Base-by-base conservation (phyloP, 1,284 basidiomycete genomes). In the Athelia sp. region DNA sequence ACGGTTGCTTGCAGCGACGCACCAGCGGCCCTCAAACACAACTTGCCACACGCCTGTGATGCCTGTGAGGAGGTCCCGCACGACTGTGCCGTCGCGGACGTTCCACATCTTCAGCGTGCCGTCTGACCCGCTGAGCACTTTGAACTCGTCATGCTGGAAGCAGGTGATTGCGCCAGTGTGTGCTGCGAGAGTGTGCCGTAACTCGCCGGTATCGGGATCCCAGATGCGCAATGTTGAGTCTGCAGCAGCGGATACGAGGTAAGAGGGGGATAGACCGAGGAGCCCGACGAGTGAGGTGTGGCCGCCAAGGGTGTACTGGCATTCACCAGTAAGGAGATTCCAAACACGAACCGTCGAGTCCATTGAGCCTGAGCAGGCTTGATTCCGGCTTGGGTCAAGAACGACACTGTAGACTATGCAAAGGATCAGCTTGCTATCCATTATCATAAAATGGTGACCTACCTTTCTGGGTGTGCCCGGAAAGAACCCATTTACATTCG, bases 21-120 rank as follows among this genome's bases (percentile, higher is more conserved):
- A 91, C 76, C 92, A 93, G 51, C 90, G 75, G 0, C 91, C 90
- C 65, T 94, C 90, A 67, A 96, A 96, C 23, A 92, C 84, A 44
- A 97, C 91, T 66, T 97, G 94, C 94, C 94, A 97, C 15, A 98
- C 94, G 15, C 90, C 91, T 14, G 84, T 88, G 55, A 96, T 90
- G 11, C 90, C 90, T 1, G 86, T 89, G 52, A 97, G 74, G 52
- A 98, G 72, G 66, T 97, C 94, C 36, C 91, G 78, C 18, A 92
- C 83, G 47, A 90, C 84, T 0, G 78, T 78, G 23, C 94, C 93
- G 50, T 93, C 88, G 43, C 84, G 74, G 52, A 95, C 79, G 64
- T 97, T 90, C 95, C 95, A 98, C 81, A 97, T 89, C 75, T 97
- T 97, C 56, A 98, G 74, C 40, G 90, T 93, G 17, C 94, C 95